A percentile compares a stretch with the other conserved stretches of the same genome.
Evolutionary conservation across 1,139 yeast genomes (phyloP).

Genomic region (Nakaseomyces glabratus): DNA sequence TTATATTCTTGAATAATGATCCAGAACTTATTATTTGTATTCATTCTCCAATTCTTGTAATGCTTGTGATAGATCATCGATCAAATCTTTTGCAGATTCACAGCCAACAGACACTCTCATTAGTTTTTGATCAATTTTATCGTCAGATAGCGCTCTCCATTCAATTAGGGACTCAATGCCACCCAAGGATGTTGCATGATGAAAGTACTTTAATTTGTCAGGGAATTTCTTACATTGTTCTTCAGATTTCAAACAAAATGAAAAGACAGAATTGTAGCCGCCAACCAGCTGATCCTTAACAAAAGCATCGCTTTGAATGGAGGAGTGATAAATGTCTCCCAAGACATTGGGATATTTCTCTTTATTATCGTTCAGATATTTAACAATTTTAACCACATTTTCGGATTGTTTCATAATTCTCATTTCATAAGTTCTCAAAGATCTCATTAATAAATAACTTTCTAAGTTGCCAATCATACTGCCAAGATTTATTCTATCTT

Average conservation of each 20-base stretch:
- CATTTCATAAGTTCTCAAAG: slow-evolving; percentile 69
- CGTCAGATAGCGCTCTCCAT: slow-evolving; percentile 78
- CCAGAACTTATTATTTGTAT: no score
- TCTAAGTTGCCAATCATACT: slow-evolving; percentile 74
- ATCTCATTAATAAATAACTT: slow-evolving; percentile 61
- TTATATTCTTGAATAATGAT: no score
- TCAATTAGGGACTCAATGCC: slow-evolving; percentile 87
- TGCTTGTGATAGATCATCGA: slow-evolving; percentile 50
- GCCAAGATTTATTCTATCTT: slow-evolving; percentile 64
- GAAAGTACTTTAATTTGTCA: slow-evolving; percentile 56
- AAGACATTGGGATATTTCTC: slow-evolving; percentile 35
- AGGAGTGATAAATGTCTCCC: slow-evolving; percentile 54
- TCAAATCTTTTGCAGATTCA: slow-evolving; percentile 65
- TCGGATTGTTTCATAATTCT: slow-evolving; percentile 59
- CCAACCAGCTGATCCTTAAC: slow-evolving; percentile 55
- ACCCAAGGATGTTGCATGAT: slow-evolving; percentile 88
- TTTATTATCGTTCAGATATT: slow-evolving; percentile 44
- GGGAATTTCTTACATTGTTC: slow-evolving; percentile 62
- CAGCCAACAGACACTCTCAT: slow-evolving; percentile 73
- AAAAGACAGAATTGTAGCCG: slow-evolving; percentile 68
- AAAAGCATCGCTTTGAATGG: slow-evolving; percentile 58
- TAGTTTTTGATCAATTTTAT: slow-evolving; percentile 44
- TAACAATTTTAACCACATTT: slow-evolving; percentile 55
- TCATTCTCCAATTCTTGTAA: slow-evolving; percentile 24
- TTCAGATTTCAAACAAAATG: slow-evolving; percentile 45